Base-by-base conservation (phyloP, 2,329 filamentous ascomycete genomes). In the Geosmithia flava region DNA sequence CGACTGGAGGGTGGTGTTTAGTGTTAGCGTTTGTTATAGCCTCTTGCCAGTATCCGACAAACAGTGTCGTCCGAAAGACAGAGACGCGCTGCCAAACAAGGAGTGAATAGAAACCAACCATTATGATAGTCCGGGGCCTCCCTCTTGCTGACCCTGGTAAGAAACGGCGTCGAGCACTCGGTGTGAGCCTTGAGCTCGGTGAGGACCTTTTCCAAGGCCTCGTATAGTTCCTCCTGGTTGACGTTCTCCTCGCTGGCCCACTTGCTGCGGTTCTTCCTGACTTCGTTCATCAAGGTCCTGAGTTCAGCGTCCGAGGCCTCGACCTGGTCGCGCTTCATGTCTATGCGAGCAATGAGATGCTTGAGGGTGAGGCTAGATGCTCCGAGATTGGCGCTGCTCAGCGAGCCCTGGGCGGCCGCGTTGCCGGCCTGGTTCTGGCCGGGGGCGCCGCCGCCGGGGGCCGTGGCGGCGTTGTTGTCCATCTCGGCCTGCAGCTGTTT, bases 221-320 rank as follows among this genome's bases (percentile, higher is more conserved):
- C 93, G 62, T 98, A 98, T 6, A 98, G 75, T 66, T 98, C 93
- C 65, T 98, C 93, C 66, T 98, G 93, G 51, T 93, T 91, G 52
- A 98, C 85, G 56, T 94, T 93, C 57, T 98, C 93, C 65, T 97
- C 93, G 62, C 86, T 97, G 3, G 93, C 91, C 93, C 93, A 98
- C 68, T 98, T 98, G 66, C 91, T 97, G 58, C 93, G 78, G 57
- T 97, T 97, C 66, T 97, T 98, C 53, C 93, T 81, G 17, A 98
- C 93, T 65, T 98, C 93, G 58, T 93, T 96, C 78, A 98, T 95
- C 50, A 98, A 70, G 46, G 85, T 87, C 51, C 93, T 81, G 51
- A 98, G 72, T 61, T 98, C 91, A 20, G 89, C 85, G 68, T 98
- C 93, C 1, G 90, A 95, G 17, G 93, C 91, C 62, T 83, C 80